Evolutionary conservation across 2,329 filamentous ascomycete species (phyloP), one percentile per base, ranked within the genome.

Genomic region (Penicillium sp.): DNA sequence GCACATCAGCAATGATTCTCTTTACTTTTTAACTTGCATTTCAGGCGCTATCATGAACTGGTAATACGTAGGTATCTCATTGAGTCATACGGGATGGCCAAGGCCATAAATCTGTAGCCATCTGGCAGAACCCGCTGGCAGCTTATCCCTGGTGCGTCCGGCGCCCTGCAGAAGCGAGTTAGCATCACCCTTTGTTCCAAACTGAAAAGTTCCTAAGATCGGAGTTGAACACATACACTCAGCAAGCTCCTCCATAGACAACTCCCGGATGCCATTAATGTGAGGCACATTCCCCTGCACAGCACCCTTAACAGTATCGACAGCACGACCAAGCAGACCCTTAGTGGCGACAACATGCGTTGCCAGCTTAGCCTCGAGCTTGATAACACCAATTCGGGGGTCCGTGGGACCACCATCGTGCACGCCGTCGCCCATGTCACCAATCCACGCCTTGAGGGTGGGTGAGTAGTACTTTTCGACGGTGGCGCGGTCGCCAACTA

Each of bases 401-500:
- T 95, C 90, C 1, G 88, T 81, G 53, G 85, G 84, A 1, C 87
- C 84, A 22, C 89, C 90, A 58, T 95, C 87, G 65, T 95, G 90
- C 50, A 78, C 82, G 39, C 89, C 89, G 56, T 95, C 89, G 18
- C 85, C 87, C 14, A 95, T 78, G 57, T 95, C 89, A 5, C 90
- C 90, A 13, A 95, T 64, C 90, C 90, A 95, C 0, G 88, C 86
- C 75, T 90, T 91, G 53, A 95, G 75, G 0, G 77, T 67, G 0
- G 83, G 79, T 18, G 77, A 84, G 72, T 95, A 95, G 72, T 89
- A 82, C 71, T 91, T 87, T 67, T 81, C 77, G 49, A 95, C 80
- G 18, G 81, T 71, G 2, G 74, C 75, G 18, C 84, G 82, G 64
- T 92, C 86, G 12, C 85, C 87, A 61, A 87, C 75, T 59, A 95